Percentiles rank a stretch among this genome's conserved stretches.
These are phyloP conservation scores for Somion occarium DNA, from an alignment of 1,284 basidiomycete species.

Conservation along the genomic window DNA sequence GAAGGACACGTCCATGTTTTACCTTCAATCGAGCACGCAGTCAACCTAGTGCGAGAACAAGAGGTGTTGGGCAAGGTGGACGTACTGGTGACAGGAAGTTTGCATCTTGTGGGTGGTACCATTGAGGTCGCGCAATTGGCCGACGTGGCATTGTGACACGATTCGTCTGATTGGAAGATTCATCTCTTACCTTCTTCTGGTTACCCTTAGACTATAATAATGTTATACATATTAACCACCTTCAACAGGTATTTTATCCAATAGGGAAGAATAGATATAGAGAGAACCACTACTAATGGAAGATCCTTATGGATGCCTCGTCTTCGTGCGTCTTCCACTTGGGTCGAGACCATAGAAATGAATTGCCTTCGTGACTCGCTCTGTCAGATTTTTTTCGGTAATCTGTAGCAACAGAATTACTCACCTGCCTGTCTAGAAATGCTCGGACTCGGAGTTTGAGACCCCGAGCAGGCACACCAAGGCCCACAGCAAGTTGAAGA, in stretches of 20 bases:
- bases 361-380: slow-evolving; percentile 44
- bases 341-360: slow-evolving; percentile 42
- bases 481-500: slow-evolving; percentile 29
- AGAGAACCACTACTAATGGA: too few species aligned
- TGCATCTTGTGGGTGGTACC: slow-evolving; percentile 93
- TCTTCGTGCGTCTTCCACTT: slow-evolving; percentile 20
- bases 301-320: slow-evolving; percentile 15
- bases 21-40: slow-evolving; percentile 86
- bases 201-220: not conserved
- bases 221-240: not conserved
- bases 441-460: slow-evolving; percentile 38
- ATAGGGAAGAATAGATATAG: too few species aligned
- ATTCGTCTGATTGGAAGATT: not conserved
- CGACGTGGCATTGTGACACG: slow-evolving; percentile 46
- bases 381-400: not conserved
- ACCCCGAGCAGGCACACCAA: slow-evolving; percentile 28
- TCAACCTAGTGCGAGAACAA: slow-evolving; percentile 53
- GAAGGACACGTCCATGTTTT: slow-evolving; percentile 68
- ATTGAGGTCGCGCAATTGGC: slow-evolving; percentile 86
- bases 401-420: slow-evolving; percentile 9
- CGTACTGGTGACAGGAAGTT: slow-evolving; percentile 86
- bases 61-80: slow-evolving; percentile 35
- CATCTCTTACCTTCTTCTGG: not conserved
- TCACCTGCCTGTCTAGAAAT: slow-evolving; percentile 58
- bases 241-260: slow-evolving; percentile 3